A percentile compares a stretch with the other conserved stretches of the same genome.
phyloP scores from a whole-genome alignment of 2,329 filamentous ascomycete genomes.

The Chaetomium sp. region DNA sequence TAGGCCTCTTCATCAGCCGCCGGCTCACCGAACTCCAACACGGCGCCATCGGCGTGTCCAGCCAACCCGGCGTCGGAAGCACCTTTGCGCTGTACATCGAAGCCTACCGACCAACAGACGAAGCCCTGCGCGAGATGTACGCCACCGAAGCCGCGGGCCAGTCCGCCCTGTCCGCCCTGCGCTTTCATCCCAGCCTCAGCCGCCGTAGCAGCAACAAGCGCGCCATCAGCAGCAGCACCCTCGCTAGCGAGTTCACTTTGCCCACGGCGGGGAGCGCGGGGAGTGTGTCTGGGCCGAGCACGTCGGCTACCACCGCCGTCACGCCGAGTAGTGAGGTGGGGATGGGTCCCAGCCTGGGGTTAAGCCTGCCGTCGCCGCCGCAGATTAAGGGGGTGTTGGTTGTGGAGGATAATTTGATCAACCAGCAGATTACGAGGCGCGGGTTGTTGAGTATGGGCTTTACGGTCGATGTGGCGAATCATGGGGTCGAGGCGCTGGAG shows the following conservation, averaged over 20 bases:
- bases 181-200: background rate
- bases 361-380: background rate
- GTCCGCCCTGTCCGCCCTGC: constrained; percentile 22
- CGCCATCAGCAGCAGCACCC: constrained; percentile 13
- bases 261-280: background rate
- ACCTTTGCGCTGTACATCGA: constrained; percentile 72
- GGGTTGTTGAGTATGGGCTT: constrained; percentile 46
- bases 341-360: background rate
- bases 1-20: constrained; percentile 73
- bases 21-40: constrained; percentile 76
- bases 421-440: constrained; percentile 49
- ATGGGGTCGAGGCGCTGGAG: constrained; percentile 50
- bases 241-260: constrained; percentile 6
- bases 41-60: constrained; percentile 61
- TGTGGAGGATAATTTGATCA: constrained; percentile 56
- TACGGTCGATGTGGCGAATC: constrained; percentile 47
- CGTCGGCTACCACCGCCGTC: background rate
- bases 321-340: constrained; percentile 16
- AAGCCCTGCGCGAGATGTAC: constrained; percentile 36
- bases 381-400: constrained; percentile 42
- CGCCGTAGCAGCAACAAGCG: constrained; percentile 14
- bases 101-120: constrained; percentile 40
- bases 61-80: constrained; percentile 61
- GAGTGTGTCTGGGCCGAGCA: background rate
- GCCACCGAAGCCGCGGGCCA: constrained; percentile 27